phyloP scores from a whole-genome alignment of 495 filamentous ascomycete species.

The Lophiotrema nucula region DNA sequence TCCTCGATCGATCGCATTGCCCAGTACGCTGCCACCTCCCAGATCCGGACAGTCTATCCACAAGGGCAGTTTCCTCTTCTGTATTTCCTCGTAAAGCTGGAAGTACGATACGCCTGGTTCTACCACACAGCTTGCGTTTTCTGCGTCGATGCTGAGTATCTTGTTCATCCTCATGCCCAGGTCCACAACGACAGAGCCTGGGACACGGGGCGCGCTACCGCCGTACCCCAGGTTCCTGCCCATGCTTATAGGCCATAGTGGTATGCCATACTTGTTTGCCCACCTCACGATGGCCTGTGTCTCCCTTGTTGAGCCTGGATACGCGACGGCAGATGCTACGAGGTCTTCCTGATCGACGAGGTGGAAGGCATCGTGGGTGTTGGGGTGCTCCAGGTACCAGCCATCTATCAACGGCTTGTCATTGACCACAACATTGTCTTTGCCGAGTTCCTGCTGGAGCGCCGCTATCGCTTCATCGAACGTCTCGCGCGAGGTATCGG shows the following conservation, averaged over 20 bases:
- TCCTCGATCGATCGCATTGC: slow-evolving; percentile 51
- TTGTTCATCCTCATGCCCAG: slow-evolving; percentile 56
- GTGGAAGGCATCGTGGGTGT: slow-evolving; percentile 56
- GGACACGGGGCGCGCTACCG: slow-evolving; percentile 55
- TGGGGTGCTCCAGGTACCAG: slow-evolving; percentile 56
- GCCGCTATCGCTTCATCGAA: slow-evolving; percentile 46
- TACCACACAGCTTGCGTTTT: slow-evolving; percentile 54
- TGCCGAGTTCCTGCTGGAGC: slow-evolving; percentile 42
- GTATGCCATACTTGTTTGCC: slow-evolving; percentile 54
- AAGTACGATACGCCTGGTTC: slow-evolving; percentile 61
- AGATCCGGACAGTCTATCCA: slow-evolving; percentile 58
- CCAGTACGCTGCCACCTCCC: slow-evolving; percentile 56
- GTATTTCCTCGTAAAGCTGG: slow-evolving; percentile 52
- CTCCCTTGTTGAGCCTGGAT: slow-evolving; percentile 40
- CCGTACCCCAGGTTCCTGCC: slow-evolving; percentile 59
- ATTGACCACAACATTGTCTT: slow-evolving; percentile 48
- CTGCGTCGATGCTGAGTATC: slow-evolving; percentile 54
- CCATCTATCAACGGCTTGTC: slow-evolving; percentile 50
- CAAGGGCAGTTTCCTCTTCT: slow-evolving; percentile 43
- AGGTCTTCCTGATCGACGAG: slow-evolving; percentile 53
- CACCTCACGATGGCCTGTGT: slow-evolving; percentile 41
- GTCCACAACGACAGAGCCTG: slow-evolving; percentile 54
- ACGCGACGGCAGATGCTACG: slow-evolving; percentile 48
- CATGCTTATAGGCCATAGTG: slow-evolving; percentile 56
- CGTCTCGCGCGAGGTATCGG: slow-evolving; percentile 41